These are phyloP conservation scores for Trapa bicornis DNA, from an alignment of 345 rosid genomes.

Conservation along the genomic window DNA sequence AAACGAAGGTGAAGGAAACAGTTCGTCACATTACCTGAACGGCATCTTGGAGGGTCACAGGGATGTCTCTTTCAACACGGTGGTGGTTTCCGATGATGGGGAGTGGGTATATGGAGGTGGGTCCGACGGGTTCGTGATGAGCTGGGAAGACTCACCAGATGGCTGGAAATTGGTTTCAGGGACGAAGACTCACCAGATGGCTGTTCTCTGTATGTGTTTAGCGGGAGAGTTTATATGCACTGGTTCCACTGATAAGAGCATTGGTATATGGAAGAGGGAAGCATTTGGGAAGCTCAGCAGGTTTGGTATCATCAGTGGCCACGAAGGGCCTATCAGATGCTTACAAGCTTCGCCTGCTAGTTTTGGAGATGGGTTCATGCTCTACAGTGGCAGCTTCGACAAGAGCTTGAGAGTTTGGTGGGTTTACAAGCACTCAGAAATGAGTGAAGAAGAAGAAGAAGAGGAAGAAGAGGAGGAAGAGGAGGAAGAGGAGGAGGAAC, in stretches of 20 bases:
- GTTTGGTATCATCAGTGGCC: slow-evolving; percentile 55
- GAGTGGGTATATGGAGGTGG: slow-evolving; percentile 72
- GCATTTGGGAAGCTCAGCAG: slow-evolving; percentile 31
- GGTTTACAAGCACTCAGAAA: slow-evolving; percentile 35
- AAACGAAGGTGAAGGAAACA: slow-evolving; percentile 46
- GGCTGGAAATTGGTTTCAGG: slow-evolving; percentile 54
- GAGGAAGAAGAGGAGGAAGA: no score
- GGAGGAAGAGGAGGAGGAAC: not conserved
- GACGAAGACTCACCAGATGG: slow-evolving; percentile 55
- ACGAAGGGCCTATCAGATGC: slow-evolving; percentile 85
- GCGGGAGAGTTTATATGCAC: slow-evolving; percentile 55
- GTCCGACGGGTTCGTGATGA: slow-evolving; percentile 80
- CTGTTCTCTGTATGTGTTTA: slow-evolving; percentile 61
- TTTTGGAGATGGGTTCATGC: slow-evolving; percentile 59
- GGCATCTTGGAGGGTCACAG: slow-evolving; percentile 66
- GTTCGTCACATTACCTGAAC: slow-evolving; percentile 45
- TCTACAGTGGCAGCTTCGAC: slow-evolving; percentile 91
- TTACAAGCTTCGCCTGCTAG: slow-evolving; percentile 53
- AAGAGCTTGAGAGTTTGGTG: slow-evolving; percentile 90
- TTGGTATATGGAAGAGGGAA: slow-evolving; percentile 70
- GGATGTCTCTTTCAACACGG: slow-evolving; percentile 63
- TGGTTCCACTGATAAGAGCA: slow-evolving; percentile 88
- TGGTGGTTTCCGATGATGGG: slow-evolving; percentile 57
- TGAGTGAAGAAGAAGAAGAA: not conserved
- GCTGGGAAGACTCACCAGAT: slow-evolving; percentile 48